Evolutionary conservation across 768 basidiomycete species (phyloP), one percentile per base, ranked within the genome.

Genomic region (Candolleomyces aberdarensis): DNA sequence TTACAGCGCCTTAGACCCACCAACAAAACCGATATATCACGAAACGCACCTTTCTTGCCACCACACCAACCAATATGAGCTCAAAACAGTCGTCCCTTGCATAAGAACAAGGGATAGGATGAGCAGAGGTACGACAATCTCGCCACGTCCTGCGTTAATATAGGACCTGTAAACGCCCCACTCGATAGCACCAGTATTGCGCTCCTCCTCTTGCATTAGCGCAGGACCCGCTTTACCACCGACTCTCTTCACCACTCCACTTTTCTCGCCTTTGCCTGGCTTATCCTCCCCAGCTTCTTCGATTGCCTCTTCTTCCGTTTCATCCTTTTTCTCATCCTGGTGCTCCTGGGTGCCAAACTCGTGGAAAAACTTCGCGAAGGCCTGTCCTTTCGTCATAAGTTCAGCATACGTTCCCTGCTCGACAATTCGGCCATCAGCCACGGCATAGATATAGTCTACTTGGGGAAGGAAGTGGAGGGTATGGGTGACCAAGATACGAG

Each of bases 401-500:
- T 91, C 86, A 0, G 75, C 67, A 65, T 91, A 96, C 1, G 92
- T 88, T 2, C 95, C 95, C 11, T 81, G 83, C 72, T 96, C 94
- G 20, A 83, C 83, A 60, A 98, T 85, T 40, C 77, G 79, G 6
- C 95, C 94, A 44, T 94, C 86, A 11, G 82, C 80, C 55, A 98
- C 75, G 39, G 87, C 86, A 68, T 87, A 87, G 69, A 98, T 89
- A 69, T 92, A 91, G 72, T 96, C 94, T 29, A 92, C 91, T 59
- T 89, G 80, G 0, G 91, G 89, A 26, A 98, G 82, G 77, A 96
- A 91, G 73, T 96, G 94, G 9, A 96, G 79, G 1, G 92, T 93
- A 68, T 96, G 94, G 0, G 95, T 98, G 50, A 96, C 94, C 56
- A 98, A 85, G 50, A 98, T 79, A 31, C 92, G 83, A 8, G 95